phyloP scores from a whole-genome alignment of 176 grass and related monocot species.

The Hordeum marinum region DNA sequence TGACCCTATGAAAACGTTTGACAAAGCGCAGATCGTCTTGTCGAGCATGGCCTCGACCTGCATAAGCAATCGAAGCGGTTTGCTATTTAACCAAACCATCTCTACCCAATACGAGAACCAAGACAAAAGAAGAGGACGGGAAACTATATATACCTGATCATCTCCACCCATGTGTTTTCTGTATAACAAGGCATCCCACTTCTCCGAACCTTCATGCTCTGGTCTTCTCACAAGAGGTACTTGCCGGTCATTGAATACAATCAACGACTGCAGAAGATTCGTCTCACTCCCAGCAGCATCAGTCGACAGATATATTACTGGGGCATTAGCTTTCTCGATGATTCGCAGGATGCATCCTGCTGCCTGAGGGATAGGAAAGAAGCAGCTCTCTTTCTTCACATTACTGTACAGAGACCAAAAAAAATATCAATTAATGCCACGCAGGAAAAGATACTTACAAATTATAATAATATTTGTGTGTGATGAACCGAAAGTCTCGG shows the following conservation, averaged over 20 bases:
- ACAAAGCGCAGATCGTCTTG: slow-evolving; percentile 84
- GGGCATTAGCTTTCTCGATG: slow-evolving; percentile 63
- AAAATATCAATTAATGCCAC: not conserved
- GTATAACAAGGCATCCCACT: slow-evolving; percentile 89
- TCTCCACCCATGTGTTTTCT: slow-evolving; percentile 75
- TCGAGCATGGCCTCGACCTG: slow-evolving; percentile 96
- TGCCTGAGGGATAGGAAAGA: slow-evolving; percentile 92
- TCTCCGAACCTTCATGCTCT: slow-evolving; percentile 62
- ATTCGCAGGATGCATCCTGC: slow-evolving; percentile 72
- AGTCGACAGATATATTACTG: slow-evolving; percentile 82
- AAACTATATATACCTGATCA: slow-evolving; percentile 43
- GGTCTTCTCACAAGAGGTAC: slow-evolving; percentile 84
- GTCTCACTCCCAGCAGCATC: slow-evolving; percentile 83
- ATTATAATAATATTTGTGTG: not conserved
- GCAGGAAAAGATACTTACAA: not conserved
- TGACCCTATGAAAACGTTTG: slow-evolving; percentile 79
- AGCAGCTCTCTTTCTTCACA: slow-evolving; percentile 90
- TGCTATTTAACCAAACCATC: not conserved
- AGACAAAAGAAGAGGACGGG: not conserved
- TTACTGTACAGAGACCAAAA: slow-evolving; percentile 56
- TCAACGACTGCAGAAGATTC: slow-evolving; percentile 65
- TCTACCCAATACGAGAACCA: not conserved
- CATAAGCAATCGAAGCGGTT: not conserved
- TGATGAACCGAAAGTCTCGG: not conserved
- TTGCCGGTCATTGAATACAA: slow-evolving; percentile 64